These are phyloP conservation scores for Jimgerdemannia flammicorona DNA, from an alignment of 192 early-diverging fungal species.

Conservation along the genomic window DNA sequence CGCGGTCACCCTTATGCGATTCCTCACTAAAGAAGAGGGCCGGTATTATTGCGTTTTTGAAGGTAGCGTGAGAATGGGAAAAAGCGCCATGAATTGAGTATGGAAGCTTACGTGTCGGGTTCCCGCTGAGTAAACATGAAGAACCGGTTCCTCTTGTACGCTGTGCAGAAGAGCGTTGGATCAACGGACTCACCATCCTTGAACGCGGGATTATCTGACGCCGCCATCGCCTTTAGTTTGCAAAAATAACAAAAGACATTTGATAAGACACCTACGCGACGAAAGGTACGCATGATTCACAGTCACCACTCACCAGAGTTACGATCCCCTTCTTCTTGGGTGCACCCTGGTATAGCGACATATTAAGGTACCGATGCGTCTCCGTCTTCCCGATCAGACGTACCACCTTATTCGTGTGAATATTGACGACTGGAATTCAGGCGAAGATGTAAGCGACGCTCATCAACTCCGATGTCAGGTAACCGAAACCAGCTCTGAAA, in stretches of 20 bases:
- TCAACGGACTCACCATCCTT: conserved; percentile 64
- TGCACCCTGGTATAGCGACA: conserved; percentile 88
- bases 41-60: background rate
- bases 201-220: conserved; percentile 78
- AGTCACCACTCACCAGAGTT: conserved; percentile 51
- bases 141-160: conserved; percentile 89
- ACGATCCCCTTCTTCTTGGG: conserved; percentile 74
- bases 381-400: conserved; percentile 89
- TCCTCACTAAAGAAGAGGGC: conserved; percentile 4
- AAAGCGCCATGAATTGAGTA: conserved; percentile 2
- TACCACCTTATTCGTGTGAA: conserved; percentile 80
- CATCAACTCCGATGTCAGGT: too few relatives aligned
- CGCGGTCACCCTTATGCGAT: conserved; percentile 64
- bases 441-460: background rate
- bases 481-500: too few relatives aligned
- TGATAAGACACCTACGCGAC: conserved; percentile 2
- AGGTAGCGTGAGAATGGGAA: background rate
- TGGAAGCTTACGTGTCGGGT: conserved; percentile 61
- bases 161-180: conserved; percentile 89
- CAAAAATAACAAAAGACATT: background rate
- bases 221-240: conserved; percentile 63
- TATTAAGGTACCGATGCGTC: conserved; percentile 84
- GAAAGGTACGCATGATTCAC: background rate
- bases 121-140: conserved; percentile 90
- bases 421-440: conserved; percentile 62